Evolutionary conservation across 73 alveolate genomes (phyloP).

Genomic region (Tetrahymena borealis): DNA sequence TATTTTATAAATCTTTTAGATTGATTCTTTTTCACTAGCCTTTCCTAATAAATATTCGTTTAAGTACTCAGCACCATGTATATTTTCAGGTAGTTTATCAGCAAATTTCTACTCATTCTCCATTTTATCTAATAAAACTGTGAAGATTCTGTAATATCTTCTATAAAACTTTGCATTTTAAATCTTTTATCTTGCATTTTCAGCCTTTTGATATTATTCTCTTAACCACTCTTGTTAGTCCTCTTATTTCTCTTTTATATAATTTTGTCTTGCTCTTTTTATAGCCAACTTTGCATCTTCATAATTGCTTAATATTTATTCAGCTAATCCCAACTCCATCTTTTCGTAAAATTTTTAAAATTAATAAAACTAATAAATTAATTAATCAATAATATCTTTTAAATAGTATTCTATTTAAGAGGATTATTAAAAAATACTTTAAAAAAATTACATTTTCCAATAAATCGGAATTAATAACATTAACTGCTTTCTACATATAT

Average conservation of each 20-base stretch:
- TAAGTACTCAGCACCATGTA: conserved; percentile 18
- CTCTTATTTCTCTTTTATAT: not conserved
- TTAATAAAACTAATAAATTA: not conserved
- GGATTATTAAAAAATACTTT: not conserved
- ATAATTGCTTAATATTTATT: not conserved
- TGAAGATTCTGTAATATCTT: not conserved
- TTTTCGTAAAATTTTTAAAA: not conserved
- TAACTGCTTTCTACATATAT: conserved; percentile 4
- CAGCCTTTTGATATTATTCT: not conserved
- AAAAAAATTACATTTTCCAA: not conserved
- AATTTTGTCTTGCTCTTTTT: not conserved
- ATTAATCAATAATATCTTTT: not conserved
- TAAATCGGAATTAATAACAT: not conserved
- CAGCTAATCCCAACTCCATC: not conserved
- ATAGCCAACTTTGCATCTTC: not conserved
- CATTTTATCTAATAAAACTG: not conserved
- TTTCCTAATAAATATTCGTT: conserved; percentile 12
- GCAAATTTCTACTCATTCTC: conserved; percentile 1
- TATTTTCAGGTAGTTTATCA: conserved; percentile 21
- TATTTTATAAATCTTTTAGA: conserved; percentile 3
- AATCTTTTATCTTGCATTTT: not conserved
- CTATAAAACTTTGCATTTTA: not conserved
- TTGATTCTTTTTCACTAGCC: conserved; percentile 19
- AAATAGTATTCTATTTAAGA: not conserved
- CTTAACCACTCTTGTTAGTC: not conserved